Conservation (phyloP, 345 rosid genomes). For the Aegle marmelos region DNA sequence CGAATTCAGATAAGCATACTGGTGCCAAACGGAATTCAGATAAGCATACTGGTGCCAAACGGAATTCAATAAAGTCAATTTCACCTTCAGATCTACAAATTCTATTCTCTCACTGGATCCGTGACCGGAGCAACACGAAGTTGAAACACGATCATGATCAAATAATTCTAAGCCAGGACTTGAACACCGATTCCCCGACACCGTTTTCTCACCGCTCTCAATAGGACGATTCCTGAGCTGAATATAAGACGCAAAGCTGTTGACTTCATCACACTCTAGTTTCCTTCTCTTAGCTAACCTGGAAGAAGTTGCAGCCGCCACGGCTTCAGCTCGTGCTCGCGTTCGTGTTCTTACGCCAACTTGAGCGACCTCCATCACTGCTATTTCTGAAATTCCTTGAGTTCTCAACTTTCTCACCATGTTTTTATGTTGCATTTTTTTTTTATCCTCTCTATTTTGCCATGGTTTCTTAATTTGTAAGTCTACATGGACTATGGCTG, state of each 20-base stretch:
- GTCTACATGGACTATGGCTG: slow-evolving; percentile 8
- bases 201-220: slow-evolving; percentile 5
- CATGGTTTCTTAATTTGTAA: slow-evolving; percentile 5
- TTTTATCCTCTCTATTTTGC: background rate
- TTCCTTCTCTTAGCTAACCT: slow-evolving; percentile 21
- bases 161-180: slow-evolving; percentile 28
- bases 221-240: slow-evolving; percentile 39
- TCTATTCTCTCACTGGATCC: slow-evolving; percentile 40
- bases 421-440: background rate
- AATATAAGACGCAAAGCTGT: slow-evolving; percentile 28
- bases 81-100: slow-evolving; percentile 57
- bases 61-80: slow-evolving; percentile 3
- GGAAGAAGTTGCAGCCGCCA: slow-evolving; percentile 6
- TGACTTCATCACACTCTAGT: slow-evolving; percentile 7
- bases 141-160: slow-evolving; percentile 24
- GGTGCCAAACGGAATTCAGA: slow-evolving; percentile 1
- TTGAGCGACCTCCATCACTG: slow-evolving; percentile 30
- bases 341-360: slow-evolving; percentile 35
- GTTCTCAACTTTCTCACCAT: slow-evolving; percentile 42
- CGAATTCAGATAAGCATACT: slow-evolving; percentile 8
- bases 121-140: slow-evolving; percentile 58
- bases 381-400: slow-evolving; percentile 23
- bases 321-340: slow-evolving; percentile 17
- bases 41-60: background rate
- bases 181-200: slow-evolving; percentile 16